Evolutionary conservation across 2,329 filamentous ascomycete species (phyloP).

Genomic region (Xylariaceae sp.): DNA sequence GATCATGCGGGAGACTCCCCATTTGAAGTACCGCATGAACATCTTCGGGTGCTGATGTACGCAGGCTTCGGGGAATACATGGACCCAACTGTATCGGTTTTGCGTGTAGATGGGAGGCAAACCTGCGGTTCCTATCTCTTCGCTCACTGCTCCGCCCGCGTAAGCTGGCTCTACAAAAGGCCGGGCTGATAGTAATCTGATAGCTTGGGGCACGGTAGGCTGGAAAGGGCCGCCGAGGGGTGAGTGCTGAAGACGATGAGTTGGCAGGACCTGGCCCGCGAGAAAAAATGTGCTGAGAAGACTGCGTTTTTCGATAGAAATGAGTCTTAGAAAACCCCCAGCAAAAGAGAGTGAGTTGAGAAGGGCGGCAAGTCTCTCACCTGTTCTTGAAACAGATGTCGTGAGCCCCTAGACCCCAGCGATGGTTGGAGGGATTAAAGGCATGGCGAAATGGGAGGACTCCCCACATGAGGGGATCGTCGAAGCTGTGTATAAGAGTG

Average conservation of each 20-base stretch:
- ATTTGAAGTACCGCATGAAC: slow-evolving; percentile 94
- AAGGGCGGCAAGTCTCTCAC: slow-evolving; percentile 40
- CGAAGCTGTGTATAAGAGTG: slow-evolving; percentile 55
- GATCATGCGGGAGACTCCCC: slow-evolving; percentile 87
- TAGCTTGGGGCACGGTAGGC: slow-evolving; percentile 77
- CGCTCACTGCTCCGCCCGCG: slow-evolving; percentile 9
- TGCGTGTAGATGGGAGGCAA: slow-evolving; percentile 56
- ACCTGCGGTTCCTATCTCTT: slow-evolving; percentile 38
- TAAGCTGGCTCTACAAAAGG: slow-evolving; percentile 36
- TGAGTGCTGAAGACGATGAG: slow-evolving; percentile 75
- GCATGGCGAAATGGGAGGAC: slow-evolving; percentile 70
- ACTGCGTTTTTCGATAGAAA: slow-evolving; percentile 38
- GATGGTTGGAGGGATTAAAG: slow-evolving; percentile 66
- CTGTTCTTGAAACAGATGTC: slow-evolving; percentile 91
- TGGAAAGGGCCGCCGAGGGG: slow-evolving; percentile 80
- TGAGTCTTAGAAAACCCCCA: slow-evolving; percentile 4
- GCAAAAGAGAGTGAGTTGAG: not conserved
- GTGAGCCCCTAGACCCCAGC: slow-evolving; percentile 88
- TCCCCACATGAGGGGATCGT: slow-evolving; percentile 94
- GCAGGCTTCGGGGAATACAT: slow-evolving; percentile 93
- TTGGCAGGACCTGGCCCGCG: slow-evolving; percentile 83
- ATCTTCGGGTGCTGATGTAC: slow-evolving; percentile 79
- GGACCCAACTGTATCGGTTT: slow-evolving; percentile 77
- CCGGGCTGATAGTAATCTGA: slow-evolving; percentile 68
- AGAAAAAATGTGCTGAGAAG: slow-evolving; percentile 73